These are phyloP conservation scores for Hemerocallis citrina DNA, from an alignment of 106 monocot species.

Conservation along the genomic window DNA sequence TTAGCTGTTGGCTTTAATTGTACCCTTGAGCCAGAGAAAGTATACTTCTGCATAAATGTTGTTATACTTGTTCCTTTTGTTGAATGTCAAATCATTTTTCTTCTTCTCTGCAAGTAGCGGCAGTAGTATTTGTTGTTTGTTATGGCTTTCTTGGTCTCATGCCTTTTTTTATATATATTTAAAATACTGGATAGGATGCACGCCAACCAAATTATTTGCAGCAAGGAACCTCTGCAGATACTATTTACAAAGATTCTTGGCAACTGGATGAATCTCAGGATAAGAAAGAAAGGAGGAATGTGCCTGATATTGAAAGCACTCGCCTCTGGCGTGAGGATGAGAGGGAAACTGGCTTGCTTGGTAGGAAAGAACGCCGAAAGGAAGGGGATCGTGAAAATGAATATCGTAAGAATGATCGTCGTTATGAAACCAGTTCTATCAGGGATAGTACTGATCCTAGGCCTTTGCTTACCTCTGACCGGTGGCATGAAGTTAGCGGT, in stretches of 20 bases:
- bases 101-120: too few relatives aligned
- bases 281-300: conserved; percentile 65
- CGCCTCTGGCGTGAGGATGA: conserved; percentile 93
- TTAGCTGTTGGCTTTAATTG: too few relatives aligned
- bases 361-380: conserved; percentile 76
- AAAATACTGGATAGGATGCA: conserved; percentile 37
- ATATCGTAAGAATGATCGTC: conserved; percentile 57
- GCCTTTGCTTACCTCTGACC: conserved; percentile 32
- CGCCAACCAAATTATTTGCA: conserved; percentile 21
- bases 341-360: conserved; percentile 76
- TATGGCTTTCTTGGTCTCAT: background rate
- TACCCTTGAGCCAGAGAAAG: background rate
- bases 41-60: background rate
- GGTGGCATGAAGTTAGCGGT: conserved; percentile 45
- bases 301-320: conserved; percentile 44
- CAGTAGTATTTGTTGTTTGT: background rate
- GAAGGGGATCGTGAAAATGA: conserved; percentile 67
- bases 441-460: conserved; percentile 49
- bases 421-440: conserved; percentile 31
- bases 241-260: conserved; percentile 51
- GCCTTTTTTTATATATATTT: background rate
- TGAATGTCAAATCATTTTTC: background rate
- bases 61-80: too few relatives aligned
- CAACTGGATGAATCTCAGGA: conserved; percentile 46
- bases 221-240: conserved; percentile 33